phyloP scores from a whole-genome alignment of 495 filamentous ascomycete genomes.

The Pseudotulostoma volvatum region DNA sequence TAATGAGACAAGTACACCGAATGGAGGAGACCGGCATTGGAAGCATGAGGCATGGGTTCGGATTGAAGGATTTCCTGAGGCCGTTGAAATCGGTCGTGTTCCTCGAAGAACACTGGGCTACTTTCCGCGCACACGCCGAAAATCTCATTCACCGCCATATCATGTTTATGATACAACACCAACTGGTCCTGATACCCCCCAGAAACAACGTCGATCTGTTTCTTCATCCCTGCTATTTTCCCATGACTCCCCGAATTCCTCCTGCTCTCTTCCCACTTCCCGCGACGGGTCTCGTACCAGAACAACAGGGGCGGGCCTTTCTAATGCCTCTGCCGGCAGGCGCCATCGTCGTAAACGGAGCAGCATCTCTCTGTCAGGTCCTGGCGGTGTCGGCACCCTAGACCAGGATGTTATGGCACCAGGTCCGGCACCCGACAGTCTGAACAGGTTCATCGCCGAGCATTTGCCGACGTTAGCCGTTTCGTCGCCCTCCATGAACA shows the following conservation, averaged over 20 bases:
- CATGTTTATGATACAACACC: conserved; percentile 25
- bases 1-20: conserved; percentile 13
- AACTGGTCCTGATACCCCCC: conserved; percentile 20
- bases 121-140: conserved; percentile 81
- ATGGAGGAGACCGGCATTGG: conserved; percentile 44
- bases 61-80: conserved; percentile 48
- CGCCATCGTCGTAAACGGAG: conserved; percentile 28
- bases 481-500: conserved; percentile 11
- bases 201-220: conserved; percentile 14
- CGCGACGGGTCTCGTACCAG: conserved; percentile 5
- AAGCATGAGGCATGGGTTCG: conserved; percentile 76
- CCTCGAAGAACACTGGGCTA: conserved; percentile 69
- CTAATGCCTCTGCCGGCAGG: conserved; percentile 8
- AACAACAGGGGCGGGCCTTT: conserved; percentile 1
- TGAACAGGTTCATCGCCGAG: conserved; percentile 63
- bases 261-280: conserved; percentile 12
- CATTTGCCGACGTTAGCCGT: conserved; percentile 58
- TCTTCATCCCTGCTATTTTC: conserved; percentile 10
- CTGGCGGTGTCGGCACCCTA: conserved; percentile 74
- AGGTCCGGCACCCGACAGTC: conserved; percentile 61
- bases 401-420: conserved; percentile 48
- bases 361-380: conserved; percentile 43
- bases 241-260: conserved; percentile 6
- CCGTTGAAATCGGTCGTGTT: conserved; percentile 77
- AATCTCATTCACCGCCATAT: conserved; percentile 40